These are phyloP conservation scores for Euphorbia schlechtendalii DNA, from an alignment of 441 rosid species.

Conservation along the genomic window DNA sequence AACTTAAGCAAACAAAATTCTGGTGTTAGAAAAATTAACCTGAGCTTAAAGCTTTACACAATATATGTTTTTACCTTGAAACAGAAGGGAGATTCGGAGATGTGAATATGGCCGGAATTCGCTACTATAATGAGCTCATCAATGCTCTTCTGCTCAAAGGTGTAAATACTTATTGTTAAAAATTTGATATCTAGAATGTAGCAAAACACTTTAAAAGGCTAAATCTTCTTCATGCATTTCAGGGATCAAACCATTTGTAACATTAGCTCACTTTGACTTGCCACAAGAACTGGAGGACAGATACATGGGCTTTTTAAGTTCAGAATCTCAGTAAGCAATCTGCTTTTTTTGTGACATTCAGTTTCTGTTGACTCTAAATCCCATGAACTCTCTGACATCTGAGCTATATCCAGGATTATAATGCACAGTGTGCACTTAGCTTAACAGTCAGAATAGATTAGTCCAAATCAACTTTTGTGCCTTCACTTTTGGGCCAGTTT, in stretches of 20 bases:
- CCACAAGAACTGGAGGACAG: conserved; percentile 65
- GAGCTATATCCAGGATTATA: neutral
- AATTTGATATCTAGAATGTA: neutral
- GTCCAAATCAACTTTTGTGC: no score
- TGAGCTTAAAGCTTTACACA: neutral
- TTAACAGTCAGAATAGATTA: no score
- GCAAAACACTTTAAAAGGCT: neutral
- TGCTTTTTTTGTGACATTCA: neutral
- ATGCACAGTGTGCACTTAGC: no score
- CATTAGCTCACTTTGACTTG: conserved; percentile 51
- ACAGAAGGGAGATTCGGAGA: conserved; percentile 49
- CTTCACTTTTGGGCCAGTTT: no score
- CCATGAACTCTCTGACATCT: neutral
- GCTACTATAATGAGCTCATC: conserved; percentile 39
- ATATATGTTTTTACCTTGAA: neutral
- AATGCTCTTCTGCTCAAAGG: conserved; percentile 38
- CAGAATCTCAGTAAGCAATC: conserved; percentile 36
- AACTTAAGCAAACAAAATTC: neutral
- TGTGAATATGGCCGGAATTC: conserved; percentile 36
- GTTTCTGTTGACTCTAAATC: neutral
- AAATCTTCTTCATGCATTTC: conserved; percentile 9
- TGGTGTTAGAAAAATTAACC: neutral
- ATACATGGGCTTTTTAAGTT: conserved; percentile 60
- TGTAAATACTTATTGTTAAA: neutral
- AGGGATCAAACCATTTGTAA: conserved; percentile 69